Evolutionary conservation across 768 basidiomycete genomes (phyloP).

Genomic region (Tephrocybe sp.): DNA sequence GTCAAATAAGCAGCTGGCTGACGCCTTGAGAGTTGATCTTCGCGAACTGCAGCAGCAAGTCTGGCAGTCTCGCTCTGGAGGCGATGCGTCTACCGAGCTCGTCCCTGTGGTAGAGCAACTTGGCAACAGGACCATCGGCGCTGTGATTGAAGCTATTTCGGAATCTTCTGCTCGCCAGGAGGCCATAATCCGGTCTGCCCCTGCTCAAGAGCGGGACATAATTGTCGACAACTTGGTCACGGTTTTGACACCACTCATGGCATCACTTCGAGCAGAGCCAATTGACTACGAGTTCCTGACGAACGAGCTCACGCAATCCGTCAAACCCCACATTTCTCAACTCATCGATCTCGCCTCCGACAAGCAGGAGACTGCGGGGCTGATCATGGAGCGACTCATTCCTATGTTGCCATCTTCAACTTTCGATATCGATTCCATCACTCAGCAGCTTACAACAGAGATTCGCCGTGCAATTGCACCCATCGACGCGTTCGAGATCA

Average conservation of each 20-base stretch:
- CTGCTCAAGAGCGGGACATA: constrained; percentile 54
- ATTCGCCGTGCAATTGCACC: constrained; percentile 71
- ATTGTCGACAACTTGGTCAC: constrained; percentile 61
- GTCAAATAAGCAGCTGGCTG: constrained; percentile 60
- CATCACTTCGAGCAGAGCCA: constrained; percentile 58
- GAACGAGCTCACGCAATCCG: constrained; percentile 73
- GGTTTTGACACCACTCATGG: constrained; percentile 60
- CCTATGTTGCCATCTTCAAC: constrained; percentile 57
- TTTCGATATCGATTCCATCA: constrained; percentile 56
- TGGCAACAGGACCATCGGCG: constrained; percentile 53
- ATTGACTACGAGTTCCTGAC: constrained; percentile 82
- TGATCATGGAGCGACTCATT: constrained; percentile 73
- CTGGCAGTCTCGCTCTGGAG: constrained; percentile 25
- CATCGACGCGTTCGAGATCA: constrained; percentile 83
- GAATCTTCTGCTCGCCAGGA: constrained; percentile 59
- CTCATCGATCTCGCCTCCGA: constrained; percentile 88
- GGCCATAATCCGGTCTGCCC: constrained; percentile 43
- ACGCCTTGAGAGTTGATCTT: constrained; percentile 61
- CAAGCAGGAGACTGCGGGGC: constrained; percentile 81
- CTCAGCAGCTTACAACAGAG: constrained; percentile 63
- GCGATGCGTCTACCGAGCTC: constrained; percentile 30
- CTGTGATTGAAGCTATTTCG: constrained; percentile 61
- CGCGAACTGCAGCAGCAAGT: constrained; percentile 45
- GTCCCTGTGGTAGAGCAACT: constrained; percentile 57
- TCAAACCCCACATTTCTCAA: constrained; percentile 86